phyloP scores from a whole-genome alignment of 164 flowering plant genomes.

The Chimonanthus praecox region DNA sequence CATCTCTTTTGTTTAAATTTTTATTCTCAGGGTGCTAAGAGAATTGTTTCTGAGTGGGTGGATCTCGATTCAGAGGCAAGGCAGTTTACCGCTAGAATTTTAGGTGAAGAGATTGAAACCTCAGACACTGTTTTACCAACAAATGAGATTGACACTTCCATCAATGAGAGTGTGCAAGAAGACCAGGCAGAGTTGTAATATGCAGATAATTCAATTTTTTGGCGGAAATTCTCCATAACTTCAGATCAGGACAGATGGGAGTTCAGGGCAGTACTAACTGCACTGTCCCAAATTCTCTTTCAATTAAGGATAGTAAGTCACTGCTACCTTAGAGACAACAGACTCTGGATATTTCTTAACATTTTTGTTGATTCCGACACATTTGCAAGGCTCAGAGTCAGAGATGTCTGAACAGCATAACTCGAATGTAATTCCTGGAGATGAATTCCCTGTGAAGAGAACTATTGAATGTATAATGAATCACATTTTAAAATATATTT shows the following conservation, averaged over 20 bases:
- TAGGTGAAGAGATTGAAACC: conserved; percentile 54
- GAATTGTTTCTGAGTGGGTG: conserved; percentile 91
- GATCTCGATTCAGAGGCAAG: conserved; percentile 85
- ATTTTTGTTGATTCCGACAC: too few relatives aligned
- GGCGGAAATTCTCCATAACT: background rate
- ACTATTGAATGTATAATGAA: too few relatives aligned
- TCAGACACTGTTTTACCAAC: conserved; percentile 25
- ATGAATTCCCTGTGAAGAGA: too few relatives aligned
- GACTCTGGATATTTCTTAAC: too few relatives aligned
- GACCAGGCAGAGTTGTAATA: conserved; percentile 59
- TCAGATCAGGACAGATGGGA: background rate
- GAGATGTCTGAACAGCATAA: too few relatives aligned
- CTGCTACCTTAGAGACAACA: too few relatives aligned
- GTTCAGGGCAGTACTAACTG: background rate
- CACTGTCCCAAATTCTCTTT: too few relatives aligned
- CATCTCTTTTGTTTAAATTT: background rate
- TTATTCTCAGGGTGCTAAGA: conserved; percentile 71
- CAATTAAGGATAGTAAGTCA: too few relatives aligned
- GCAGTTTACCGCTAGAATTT: conserved; percentile 58
- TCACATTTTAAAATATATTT: too few relatives aligned
- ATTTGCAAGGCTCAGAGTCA: too few relatives aligned
- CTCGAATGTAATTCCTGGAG: too few relatives aligned
- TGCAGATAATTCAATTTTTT: background rate
- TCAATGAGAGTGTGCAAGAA: conserved; percentile 18
- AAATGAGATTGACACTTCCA: conserved; percentile 9